Percentiles rank a stretch among this genome's conserved stretches.
These are phyloP conservation scores for Zygnema cylindricum DNA, from an alignment of 139 green algal species.

Conservation along the genomic window DNA sequence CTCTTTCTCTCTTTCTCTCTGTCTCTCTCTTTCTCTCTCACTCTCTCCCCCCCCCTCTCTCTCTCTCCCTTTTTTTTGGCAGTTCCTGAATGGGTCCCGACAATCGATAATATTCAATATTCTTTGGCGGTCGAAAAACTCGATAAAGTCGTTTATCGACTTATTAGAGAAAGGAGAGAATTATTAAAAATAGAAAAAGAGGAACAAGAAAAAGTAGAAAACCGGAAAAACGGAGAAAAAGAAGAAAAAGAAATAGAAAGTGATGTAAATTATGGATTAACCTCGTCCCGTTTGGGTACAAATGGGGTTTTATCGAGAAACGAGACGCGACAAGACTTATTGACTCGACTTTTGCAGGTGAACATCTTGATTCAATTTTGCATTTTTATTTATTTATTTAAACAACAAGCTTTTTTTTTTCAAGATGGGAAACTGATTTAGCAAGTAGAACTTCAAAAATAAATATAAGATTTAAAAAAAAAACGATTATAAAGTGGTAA, in stretches of 20 bases:
- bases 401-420: too few relatives aligned
- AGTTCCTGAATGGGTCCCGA: slow-evolving; percentile 85
- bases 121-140: slow-evolving; percentile 75
- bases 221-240: not conserved
- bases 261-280: not conserved
- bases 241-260: not conserved
- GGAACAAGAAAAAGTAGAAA: not conserved
- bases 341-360: slow-evolving; percentile 61
- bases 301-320: not conserved
- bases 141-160: slow-evolving; percentile 78
- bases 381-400: too few relatives aligned
- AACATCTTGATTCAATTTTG: too few relatives aligned
- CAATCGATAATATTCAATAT: slow-evolving; percentile 81
- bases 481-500: too few relatives aligned
- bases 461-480: too few relatives aligned
- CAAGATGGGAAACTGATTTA: too few relatives aligned
- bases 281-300: not conserved
- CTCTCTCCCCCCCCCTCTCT: not conserved
- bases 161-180: slow-evolving; percentile 71
- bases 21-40: not conserved
- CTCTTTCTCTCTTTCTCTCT: not conserved
- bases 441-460: too few relatives aligned
- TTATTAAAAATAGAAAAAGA: not conserved
- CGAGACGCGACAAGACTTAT: slow-evolving; percentile 59
- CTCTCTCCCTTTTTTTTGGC: slow-evolving; percentile 11